These are phyloP conservation scores for Xylariomycetidae sp. DNA, from an alignment of 2,329 filamentous ascomycete genomes.

Conservation along the genomic window DNA sequence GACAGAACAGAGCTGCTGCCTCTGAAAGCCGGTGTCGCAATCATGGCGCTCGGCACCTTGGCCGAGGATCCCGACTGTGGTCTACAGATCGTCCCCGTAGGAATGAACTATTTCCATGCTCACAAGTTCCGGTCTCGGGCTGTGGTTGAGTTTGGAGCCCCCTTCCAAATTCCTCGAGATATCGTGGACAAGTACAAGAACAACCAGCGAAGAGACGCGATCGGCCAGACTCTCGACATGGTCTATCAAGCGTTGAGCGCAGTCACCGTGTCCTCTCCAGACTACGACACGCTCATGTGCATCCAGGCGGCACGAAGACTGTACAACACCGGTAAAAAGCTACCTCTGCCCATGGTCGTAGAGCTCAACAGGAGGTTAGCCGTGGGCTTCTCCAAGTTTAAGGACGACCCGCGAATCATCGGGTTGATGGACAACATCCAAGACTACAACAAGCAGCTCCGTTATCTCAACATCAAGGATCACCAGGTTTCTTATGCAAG, in stretches of 20 bases:
- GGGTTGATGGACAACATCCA: conserved; percentile 70
- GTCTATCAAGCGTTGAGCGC: conserved; percentile 81
- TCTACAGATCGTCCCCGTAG: conserved; percentile 90
- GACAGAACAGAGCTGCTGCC: conserved; percentile 88
- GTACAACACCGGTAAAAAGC: conserved; percentile 91
- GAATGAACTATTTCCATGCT: conserved; percentile 99
- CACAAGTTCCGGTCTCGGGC: conserved; percentile 97
- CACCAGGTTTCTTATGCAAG: conserved; percentile 92
- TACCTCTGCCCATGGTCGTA: conserved; percentile 86
- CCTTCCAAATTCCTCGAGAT: conserved; percentile 78
- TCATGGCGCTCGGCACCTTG: conserved; percentile 92
- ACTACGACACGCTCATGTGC: conserved; percentile 95
- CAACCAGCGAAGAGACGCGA: conserved; percentile 80
- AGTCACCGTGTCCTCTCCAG: conserved; percentile 86
- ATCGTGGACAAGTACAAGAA: conserved; percentile 81
- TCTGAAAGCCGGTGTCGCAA: conserved; percentile 91
- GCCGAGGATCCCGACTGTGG: conserved; percentile 82
- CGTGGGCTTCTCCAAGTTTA: conserved; percentile 87
- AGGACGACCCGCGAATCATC: conserved; percentile 80
- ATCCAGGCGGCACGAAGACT: conserved; percentile 90
- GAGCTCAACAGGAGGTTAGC: conserved; percentile 90
- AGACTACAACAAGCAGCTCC: conserved; percentile 81
- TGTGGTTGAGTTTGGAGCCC: conserved; percentile 89
- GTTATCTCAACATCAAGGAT: conserved; percentile 81
- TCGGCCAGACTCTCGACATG: conserved; percentile 77